Conservation (phyloP, 2,329 filamentous ascomycete genomes). For the Penicillium fuscoglaucum region DNA sequence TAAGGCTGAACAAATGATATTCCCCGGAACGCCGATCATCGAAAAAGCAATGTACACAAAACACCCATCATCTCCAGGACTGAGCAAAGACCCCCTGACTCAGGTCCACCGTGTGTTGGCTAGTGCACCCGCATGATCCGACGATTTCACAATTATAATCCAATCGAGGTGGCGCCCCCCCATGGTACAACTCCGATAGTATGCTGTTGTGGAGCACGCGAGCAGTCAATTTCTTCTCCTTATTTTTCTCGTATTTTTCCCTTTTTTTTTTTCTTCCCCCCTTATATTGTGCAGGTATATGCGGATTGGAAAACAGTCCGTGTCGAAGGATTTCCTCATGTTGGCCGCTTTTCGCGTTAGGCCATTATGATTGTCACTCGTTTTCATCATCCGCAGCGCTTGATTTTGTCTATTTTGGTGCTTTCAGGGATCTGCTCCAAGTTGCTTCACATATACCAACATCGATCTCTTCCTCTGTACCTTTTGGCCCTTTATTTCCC, state of each 20-base stretch:
- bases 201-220: conserved; percentile 11
- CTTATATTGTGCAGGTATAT: conserved; percentile 2
- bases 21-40: conserved; percentile 1
- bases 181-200: conserved; percentile 6
- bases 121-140: conserved; percentile 8
- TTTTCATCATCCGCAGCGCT: conserved; percentile 27
- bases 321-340: conserved; percentile 3
- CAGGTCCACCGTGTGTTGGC: conserved; percentile 7
- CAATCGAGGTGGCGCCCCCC: background rate
- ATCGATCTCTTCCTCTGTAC: conserved; percentile 23
- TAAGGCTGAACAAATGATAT: conserved; percentile 1
- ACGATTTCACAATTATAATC: conserved; percentile 3
- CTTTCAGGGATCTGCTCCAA: conserved; percentile 31
- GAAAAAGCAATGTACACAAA: background rate
- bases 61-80: background rate
- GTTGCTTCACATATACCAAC: conserved; percentile 31
- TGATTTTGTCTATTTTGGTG: conserved; percentile 30
- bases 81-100: background rate
- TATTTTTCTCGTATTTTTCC: background rate
- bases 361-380: conserved; percentile 25
- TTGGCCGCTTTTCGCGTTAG: background rate
- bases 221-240: conserved; percentile 5
- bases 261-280: background rate
- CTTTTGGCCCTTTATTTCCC: conserved; percentile 31
- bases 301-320: conserved; percentile 4